Conservation (phyloP, 805 yeast genomes). For the Saccharomycopsis sp. region DNA sequence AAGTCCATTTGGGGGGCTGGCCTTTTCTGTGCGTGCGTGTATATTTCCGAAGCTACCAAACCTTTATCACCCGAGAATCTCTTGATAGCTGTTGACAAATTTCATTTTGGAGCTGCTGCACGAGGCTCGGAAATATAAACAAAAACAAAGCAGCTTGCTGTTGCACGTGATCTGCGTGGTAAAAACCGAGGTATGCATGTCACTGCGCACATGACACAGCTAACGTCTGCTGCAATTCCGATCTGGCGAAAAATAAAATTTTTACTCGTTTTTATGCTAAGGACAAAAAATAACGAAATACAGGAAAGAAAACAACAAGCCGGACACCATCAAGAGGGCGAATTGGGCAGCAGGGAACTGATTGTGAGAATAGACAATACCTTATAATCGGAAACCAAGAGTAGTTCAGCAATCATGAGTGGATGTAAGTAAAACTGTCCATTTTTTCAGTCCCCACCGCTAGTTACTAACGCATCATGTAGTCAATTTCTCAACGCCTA, state of each 20-base stretch:
- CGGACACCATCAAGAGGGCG: not conserved
- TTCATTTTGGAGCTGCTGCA: too few species aligned
- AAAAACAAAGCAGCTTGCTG: too few species aligned
- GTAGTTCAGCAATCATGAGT: not conserved
- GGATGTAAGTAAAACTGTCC: not conserved
- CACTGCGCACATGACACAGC: not conserved
- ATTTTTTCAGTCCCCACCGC: too few species aligned
- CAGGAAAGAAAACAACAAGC: not conserved
- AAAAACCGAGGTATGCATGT: too few species aligned
- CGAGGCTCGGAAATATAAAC: not conserved
- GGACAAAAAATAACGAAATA: too few species aligned
- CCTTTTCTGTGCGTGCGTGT: not conserved
- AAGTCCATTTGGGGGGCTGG: constrained; percentile 9
- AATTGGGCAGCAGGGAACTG: not conserved
- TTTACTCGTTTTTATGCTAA: not conserved
- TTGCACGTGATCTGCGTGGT: not conserved
- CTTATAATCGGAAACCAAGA: not conserved
- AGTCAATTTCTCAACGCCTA: not conserved
- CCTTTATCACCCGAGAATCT: too few species aligned
- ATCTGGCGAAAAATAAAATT: not conserved
- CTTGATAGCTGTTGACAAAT: too few species aligned
- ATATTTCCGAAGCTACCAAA: too few species aligned
- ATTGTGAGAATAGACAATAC: not conserved
- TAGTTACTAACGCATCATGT: not conserved
- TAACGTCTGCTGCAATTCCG: too few species aligned